Evolutionary conservation across 345 rosid genomes (phyloP).

Genomic region (Psidium guajava): DNA sequence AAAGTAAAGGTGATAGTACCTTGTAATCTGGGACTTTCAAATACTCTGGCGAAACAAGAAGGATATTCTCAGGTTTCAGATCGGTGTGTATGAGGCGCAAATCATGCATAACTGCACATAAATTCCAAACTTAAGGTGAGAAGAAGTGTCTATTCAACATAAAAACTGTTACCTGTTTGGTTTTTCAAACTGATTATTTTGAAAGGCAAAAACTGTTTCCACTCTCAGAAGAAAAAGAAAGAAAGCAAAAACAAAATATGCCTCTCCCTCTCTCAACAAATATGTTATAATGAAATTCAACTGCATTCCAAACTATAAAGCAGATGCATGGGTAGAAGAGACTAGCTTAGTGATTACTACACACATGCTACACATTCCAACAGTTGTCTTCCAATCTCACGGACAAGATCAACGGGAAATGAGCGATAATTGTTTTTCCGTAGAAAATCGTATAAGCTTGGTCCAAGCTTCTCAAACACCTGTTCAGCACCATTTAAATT

Average conservation of each 20-base stretch:
- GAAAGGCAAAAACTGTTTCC: background rate
- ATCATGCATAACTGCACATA: slow-evolving; percentile 84
- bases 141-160: background rate
- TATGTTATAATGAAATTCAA: background rate
- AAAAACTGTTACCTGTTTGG: background rate
- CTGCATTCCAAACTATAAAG: background rate
- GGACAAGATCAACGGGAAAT: slow-evolving; percentile 27
- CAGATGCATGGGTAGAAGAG: slow-evolving; percentile 7
- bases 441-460: slow-evolving; percentile 63
- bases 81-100: slow-evolving; percentile 75
- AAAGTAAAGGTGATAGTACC: slow-evolving; percentile 16
- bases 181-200: background rate
- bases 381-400: slow-evolving; percentile 99
- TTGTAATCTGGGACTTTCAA: slow-evolving; percentile 71
- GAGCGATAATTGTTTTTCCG: background rate
- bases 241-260: background rate
- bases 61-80: slow-evolving; percentile 82
- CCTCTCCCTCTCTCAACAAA: background rate
- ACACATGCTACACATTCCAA: slow-evolving; percentile 99
- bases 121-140: background rate
- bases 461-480: slow-evolving; percentile 99
- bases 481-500: slow-evolving; percentile 80
- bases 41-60: slow-evolving; percentile 64
- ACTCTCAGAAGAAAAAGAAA: background rate
- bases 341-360: slow-evolving; percentile 64